These are phyloP conservation scores for Leptoxyphium fumago DNA, from an alignment of 2,329 filamentous ascomycete genomes.

Conservation along the genomic window DNA sequence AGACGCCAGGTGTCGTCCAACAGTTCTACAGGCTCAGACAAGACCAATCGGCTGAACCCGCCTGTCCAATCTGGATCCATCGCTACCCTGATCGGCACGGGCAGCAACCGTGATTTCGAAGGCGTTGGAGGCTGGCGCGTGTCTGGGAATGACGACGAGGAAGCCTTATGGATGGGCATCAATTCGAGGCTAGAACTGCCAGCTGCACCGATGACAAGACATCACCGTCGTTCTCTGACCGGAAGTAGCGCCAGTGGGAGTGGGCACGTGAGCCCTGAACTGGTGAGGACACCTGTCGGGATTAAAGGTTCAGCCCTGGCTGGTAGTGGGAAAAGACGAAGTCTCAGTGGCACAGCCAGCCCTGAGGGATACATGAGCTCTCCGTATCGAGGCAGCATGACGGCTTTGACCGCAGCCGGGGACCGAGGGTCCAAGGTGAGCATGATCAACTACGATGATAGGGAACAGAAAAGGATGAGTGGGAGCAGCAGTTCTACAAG, in stretches of 20 bases:
- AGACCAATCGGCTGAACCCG: constrained; percentile 1
- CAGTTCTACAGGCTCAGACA: constrained; percentile 6
- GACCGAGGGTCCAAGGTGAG: not conserved
- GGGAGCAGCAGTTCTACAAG: not conserved
- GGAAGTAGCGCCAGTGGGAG: constrained; percentile 15
- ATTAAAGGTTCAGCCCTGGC: not conserved
- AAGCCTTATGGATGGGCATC: constrained; percentile 30
- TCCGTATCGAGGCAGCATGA: not conserved
- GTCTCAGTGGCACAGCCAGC: constrained; percentile 9
- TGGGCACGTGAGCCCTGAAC: constrained; percentile 22
- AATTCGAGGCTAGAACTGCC: constrained; percentile 28
- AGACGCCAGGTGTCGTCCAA: not conserved
- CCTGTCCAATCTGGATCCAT: constrained; percentile 19
- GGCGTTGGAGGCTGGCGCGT: constrained; percentile 28
- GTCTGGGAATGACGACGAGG: constrained; percentile 21
- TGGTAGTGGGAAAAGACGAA: constrained; percentile 1
- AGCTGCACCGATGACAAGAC: constrained; percentile 5
- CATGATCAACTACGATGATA: not conserved
- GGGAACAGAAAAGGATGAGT: not conserved
- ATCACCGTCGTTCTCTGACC: constrained; percentile 20
- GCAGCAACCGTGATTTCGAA: constrained; percentile 24
- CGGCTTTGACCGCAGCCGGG: not conserved
- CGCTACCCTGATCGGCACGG: constrained; percentile 19
- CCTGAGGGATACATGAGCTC: constrained; percentile 15
- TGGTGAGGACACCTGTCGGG: constrained; percentile 18